Percentiles rank a stretch among this genome's conserved stretches.
Evolutionary conservation across 2,329 filamentous ascomycete species (phyloP).

Genomic region (Exserohilum turcica): DNA sequence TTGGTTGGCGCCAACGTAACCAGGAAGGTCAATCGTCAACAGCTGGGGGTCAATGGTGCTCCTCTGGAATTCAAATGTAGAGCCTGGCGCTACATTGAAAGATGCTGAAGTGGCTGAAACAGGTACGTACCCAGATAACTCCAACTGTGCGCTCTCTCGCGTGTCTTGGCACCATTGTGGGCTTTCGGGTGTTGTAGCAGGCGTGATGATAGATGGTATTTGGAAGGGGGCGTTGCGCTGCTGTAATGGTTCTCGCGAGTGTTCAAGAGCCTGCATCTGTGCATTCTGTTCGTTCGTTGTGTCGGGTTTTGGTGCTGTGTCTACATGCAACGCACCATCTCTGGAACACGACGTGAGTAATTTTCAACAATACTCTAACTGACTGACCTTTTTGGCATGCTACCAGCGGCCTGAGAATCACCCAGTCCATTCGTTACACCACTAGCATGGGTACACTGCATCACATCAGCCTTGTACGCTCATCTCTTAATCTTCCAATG

Average conservation of each 20-base stretch:
- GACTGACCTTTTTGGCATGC: slow-evolving; percentile 5
- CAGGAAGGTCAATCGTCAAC: not conserved
- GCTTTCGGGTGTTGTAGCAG: not conserved
- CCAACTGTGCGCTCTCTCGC: not conserved
- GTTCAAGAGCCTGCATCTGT: not conserved
- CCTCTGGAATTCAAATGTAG: not conserved
- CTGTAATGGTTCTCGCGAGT: not conserved
- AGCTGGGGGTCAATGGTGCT: not conserved
- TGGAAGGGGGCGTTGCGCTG: not conserved
- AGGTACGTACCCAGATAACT: slow-evolving; percentile 9
- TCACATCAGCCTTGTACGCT: not conserved
- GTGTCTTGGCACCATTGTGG: not conserved
- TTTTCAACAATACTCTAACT: not conserved
- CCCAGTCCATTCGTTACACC: not conserved
- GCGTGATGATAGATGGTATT: not conserved
- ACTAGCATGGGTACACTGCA: slow-evolving; percentile 4
- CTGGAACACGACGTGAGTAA: not conserved
- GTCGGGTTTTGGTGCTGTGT: not conserved
- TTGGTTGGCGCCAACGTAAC: not conserved
- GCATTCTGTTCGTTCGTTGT: not conserved
- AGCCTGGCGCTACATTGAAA: not conserved
- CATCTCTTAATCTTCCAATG: not conserved
- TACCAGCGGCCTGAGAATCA: not conserved
- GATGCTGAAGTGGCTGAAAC: not conserved
- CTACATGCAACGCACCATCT: not conserved